phyloP scores from a whole-genome alignment of 2,329 filamentous ascomycete genomes.

The Colletotrichum ledebouriae region DNA sequence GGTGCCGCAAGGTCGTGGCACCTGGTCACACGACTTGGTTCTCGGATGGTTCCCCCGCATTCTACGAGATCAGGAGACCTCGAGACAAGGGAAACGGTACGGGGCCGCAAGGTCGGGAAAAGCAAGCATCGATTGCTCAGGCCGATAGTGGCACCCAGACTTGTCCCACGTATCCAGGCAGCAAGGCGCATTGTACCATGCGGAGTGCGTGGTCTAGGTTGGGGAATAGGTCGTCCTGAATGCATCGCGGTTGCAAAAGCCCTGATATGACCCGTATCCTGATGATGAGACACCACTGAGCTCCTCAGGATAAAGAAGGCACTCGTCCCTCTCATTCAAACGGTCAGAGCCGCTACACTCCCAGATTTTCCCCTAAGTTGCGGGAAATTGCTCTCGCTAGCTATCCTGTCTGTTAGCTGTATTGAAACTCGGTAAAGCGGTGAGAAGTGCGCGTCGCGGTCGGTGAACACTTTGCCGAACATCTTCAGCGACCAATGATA shows the following conservation, averaged over 20 bases:
- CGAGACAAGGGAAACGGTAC: conserved; percentile 36
- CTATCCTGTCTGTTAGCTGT: not conserved
- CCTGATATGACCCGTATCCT: conserved; percentile 11
- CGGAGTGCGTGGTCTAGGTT: conserved; percentile 9
- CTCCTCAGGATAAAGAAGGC: not conserved
- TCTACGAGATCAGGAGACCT: conserved; percentile 40
- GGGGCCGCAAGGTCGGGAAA: conserved; percentile 34
- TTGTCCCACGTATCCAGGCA: conserved; percentile 27
- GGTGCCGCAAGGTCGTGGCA: conserved; percentile 37
- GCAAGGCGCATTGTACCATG: conserved; percentile 22
- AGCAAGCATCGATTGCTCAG: conserved; percentile 33
- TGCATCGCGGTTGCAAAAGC: conserved; percentile 12
- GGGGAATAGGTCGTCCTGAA: conserved; percentile 9
- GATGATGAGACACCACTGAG: conserved; percentile 22
- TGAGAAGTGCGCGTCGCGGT: conserved; percentile 26
- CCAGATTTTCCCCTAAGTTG: not conserved
- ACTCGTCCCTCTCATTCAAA: not conserved
- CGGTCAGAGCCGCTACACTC: conserved; percentile 19
- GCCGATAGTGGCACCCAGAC: conserved; percentile 18
- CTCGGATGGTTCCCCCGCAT: conserved; percentile 42
- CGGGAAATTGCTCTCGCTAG: conserved; percentile 17
- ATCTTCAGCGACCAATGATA: conserved; percentile 6
- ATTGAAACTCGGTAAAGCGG: conserved; percentile 24
- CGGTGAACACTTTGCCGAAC: conserved; percentile 25
- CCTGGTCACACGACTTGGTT: conserved; percentile 40